Base-by-base conservation (phyloP, 768 basidiomycete species). In the Sporobolomyces phaffii region DNA sequence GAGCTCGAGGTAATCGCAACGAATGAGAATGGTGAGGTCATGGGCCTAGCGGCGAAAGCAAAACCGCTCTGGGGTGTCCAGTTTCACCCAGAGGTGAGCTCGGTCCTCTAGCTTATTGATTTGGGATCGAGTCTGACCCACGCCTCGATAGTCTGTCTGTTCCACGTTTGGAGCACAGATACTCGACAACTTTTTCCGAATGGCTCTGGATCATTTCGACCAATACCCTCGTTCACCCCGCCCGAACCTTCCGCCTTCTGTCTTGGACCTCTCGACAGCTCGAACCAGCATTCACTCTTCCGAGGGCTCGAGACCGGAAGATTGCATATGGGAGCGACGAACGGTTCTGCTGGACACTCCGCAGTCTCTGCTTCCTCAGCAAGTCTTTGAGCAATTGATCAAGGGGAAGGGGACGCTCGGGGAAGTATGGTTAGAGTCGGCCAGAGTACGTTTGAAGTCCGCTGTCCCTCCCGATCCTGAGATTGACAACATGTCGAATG, bases 351-450 rank as follows among this genome's bases (percentile, higher is more conserved):
- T 72, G 28, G 41, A 28, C 5, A 11, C 31, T 6, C 20, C 22
- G 0, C n/a, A 2, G 1, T 50, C 38, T 1, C 49, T 50, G 28
- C 20, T 62, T 2, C 53, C 65, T 40, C 62, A 59, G 38, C 48
- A 29, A 11, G 66, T 65, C 1, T 72, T 72, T 20, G 70, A 72
- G 43, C 36, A 22, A 1, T 9, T 65, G 3, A 43, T 68, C 11
- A 65, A 68, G 26, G 66, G 64, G 0, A 18, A 22, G 15, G 43
- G 51, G 40, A 2, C 15, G 38, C 47, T 72, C 1, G 70, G 70
- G 2, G 66, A 72, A 18, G 47, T 72, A 1, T 72, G 70, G 70
- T 45, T 72, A 18, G 70, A 72, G 7, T 72, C 70, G 26, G 70
- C 70, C 0, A 18, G 70, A 36, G 70, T 68, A 10, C 22, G 53